These are phyloP conservation scores for Saturnispora gosingensis DNA, from an alignment of 805 yeast species.

Conservation along the genomic window DNA sequence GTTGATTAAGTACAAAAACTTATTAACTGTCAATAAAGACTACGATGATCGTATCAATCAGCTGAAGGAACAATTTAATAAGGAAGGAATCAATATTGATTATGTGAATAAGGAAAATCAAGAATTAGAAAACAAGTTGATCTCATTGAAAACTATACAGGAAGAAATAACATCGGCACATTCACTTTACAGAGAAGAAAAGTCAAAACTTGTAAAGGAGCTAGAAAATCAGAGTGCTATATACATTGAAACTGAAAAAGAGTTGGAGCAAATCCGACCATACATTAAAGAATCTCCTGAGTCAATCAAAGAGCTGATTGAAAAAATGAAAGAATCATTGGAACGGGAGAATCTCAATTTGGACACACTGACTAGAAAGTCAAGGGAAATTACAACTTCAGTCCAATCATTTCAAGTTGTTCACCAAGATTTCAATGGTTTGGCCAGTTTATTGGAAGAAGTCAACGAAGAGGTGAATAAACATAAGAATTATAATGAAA, in stretches of 20 bases:
- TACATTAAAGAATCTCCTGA: slow-evolving; percentile 56
- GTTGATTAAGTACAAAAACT: slow-evolving; percentile 35
- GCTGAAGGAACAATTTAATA: slow-evolving; percentile 13
- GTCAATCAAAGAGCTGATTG: slow-evolving; percentile 41
- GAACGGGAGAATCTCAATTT: slow-evolving; percentile 31
- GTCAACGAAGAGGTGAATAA: slow-evolving; percentile 36
- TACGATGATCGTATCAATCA: slow-evolving; percentile 24
- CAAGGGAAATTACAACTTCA: slow-evolving; percentile 43
- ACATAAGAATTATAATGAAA: slow-evolving; percentile 28
- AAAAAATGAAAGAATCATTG: slow-evolving; percentile 40
- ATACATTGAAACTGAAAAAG: slow-evolving; percentile 46
- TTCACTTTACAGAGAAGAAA: slow-evolving; percentile 52
- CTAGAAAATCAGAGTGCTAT: slow-evolving; percentile 54
- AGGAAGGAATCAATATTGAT: slow-evolving; percentile 28
- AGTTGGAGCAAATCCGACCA: slow-evolving; percentile 48
- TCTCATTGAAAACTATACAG: slow-evolving; percentile 51
- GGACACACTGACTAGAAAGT: slow-evolving; percentile 35
- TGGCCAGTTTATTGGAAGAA: slow-evolving; percentile 40
- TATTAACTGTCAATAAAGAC: slow-evolving; percentile 33
- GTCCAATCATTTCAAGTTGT: slow-evolving; percentile 49
- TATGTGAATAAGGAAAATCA: slow-evolving; percentile 42
- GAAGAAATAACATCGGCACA: slow-evolving; percentile 55
- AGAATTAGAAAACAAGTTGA: slow-evolving; percentile 52
- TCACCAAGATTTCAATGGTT: slow-evolving; percentile 36
- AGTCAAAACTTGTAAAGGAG: slow-evolving; percentile 45